Base-by-base conservation (phyloP, 2,329 filamentous ascomycete species). In the Fusarium xyrophilum region DNA sequence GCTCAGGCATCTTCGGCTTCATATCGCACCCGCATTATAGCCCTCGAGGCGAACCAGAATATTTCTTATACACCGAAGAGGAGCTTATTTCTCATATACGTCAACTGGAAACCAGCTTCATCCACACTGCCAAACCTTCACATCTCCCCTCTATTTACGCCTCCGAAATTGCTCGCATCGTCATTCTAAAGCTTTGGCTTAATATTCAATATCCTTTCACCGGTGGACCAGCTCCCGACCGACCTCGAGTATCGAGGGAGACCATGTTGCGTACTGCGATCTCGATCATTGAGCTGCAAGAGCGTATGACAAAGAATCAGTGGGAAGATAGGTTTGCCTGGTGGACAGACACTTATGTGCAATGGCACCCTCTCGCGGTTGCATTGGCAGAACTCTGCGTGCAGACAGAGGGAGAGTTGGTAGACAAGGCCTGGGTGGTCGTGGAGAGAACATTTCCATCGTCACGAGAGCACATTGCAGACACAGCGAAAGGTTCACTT, bases 291-390 rank as follows among this genome's bases (percentile, higher is more conserved):
- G 81, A 84, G 58, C 74, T 82, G 21, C 75, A 75, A 40, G 76
- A 78, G 23, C 72, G 74, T 28, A 73, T 75, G 50, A 77, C 65
- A 1, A 55, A 77, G n/a, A 74, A 76, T 7, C 78, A 76, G 43
- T 76, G 73, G 72, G 59, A 73, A 2, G 76, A 78, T 15, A 75
- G 79, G 6, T 85, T 81, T 74, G 72, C 74, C 23, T 86, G 84
- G 82, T 83, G 84, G 79, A 77, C 80, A n/a, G 73, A 79, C 17
- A 82, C 78, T 2, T 86, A 84, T 73, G 81, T 85, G 17, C 84
- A 85, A 60, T 87, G 85, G 85, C 85, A 87, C 66, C 81, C 84
- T 11, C 75, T 87, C 1, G 83, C 85, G 3, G 83, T 86, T 10
- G 80, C 82, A 3, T 74, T 86, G 17, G 84, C 84, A 2, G 84